Percentiles rank a stretch among this genome's conserved stretches.
phyloP scores from a whole-genome alignment of 768 basidiomycete genomes.

The Naganishia friedmannii region DNA sequence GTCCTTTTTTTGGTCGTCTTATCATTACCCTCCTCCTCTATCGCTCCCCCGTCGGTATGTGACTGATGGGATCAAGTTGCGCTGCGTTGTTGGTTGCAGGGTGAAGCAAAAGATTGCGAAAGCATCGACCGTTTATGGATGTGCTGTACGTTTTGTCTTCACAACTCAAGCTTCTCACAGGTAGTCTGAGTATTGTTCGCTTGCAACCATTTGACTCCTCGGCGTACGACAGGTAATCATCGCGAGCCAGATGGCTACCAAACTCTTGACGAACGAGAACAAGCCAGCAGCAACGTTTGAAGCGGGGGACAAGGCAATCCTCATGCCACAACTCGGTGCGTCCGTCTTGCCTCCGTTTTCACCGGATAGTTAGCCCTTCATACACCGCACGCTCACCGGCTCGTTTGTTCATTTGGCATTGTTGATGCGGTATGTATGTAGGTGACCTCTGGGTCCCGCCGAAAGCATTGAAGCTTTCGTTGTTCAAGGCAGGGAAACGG shows the following conservation, averaged over 20 bases:
- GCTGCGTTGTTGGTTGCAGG: slow-evolving; percentile 28
- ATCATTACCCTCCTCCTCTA: no score
- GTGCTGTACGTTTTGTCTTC: slow-evolving; percentile 36
- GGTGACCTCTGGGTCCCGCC: slow-evolving; percentile 48
- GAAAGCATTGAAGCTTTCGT: slow-evolving; percentile 40
- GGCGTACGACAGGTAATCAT: slow-evolving; percentile 40
- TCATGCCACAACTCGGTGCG: slow-evolving; percentile 51
- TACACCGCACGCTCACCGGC: not conserved
- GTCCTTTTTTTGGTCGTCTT: slow-evolving; percentile 7
- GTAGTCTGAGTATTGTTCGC: no score
- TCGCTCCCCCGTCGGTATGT: no score
- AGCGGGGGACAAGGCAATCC: slow-evolving; percentile 45
- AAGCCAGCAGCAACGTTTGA: slow-evolving; percentile 48
- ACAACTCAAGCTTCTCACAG: no score
- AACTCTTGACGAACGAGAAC: slow-evolving; percentile 46
- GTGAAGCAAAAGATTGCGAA: slow-evolving; percentile 44
- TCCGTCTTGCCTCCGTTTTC: not conserved
- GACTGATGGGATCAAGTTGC: no score
- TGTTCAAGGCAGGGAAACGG: slow-evolving; percentile 43
- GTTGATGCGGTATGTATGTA: not conserved
- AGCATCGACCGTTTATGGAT: slow-evolving; percentile 43
- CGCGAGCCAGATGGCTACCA: slow-evolving; percentile 49
- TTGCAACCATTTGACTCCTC: not conserved
- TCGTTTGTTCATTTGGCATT: not conserved
- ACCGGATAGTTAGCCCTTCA: no score